These are phyloP conservation scores for Laetiporus sulphureus DNA, from an alignment of 1,284 basidiomycete species.

Conservation along the genomic window DNA sequence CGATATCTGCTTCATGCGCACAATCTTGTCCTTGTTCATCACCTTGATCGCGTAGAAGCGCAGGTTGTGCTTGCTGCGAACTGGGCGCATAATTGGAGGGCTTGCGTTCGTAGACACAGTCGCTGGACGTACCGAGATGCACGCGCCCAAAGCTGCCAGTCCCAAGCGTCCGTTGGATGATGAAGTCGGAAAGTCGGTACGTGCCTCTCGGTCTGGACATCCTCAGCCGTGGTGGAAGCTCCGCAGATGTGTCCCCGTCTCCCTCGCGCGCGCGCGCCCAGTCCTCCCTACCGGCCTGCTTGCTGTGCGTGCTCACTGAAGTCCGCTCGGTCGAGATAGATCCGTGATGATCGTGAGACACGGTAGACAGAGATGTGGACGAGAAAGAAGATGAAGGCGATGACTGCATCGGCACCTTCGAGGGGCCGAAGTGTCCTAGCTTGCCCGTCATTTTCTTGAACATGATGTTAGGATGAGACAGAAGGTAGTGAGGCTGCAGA, in stretches of 20 bases:
- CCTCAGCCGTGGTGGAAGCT: slow-evolving; percentile 9
- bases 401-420: slow-evolving; percentile 14
- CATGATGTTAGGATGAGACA: slow-evolving; percentile 19
- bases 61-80: slow-evolving; percentile 86
- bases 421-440: slow-evolving; percentile 26
- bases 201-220: slow-evolving; percentile 49
- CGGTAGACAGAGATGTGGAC: slow-evolving; percentile 11
- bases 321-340: slow-evolving; percentile 62
- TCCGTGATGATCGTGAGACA: slow-evolving; percentile 37
- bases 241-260: slow-evolving; percentile 4
- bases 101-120: no score
- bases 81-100: slow-evolving; percentile 39
- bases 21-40: slow-evolving; percentile 90
- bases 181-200: slow-evolving; percentile 68
- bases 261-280: slow-evolving; percentile 25
- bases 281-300: slow-evolving; percentile 33
- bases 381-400: slow-evolving; percentile 18
- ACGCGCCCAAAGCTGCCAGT: slow-evolving; percentile 95
- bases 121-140: slow-evolving; percentile 64
- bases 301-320: slow-evolving; percentile 46
- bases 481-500: not conserved
- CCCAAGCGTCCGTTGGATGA: slow-evolving; percentile 76
- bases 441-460: slow-evolving; percentile 39
- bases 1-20: slow-evolving; percentile 94
- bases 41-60: slow-evolving; percentile 96